Evolutionary conservation across 495 filamentous ascomycete species (phyloP), one percentile per base, ranked within the genome.

Genomic region (Neurospora terricola): DNA sequence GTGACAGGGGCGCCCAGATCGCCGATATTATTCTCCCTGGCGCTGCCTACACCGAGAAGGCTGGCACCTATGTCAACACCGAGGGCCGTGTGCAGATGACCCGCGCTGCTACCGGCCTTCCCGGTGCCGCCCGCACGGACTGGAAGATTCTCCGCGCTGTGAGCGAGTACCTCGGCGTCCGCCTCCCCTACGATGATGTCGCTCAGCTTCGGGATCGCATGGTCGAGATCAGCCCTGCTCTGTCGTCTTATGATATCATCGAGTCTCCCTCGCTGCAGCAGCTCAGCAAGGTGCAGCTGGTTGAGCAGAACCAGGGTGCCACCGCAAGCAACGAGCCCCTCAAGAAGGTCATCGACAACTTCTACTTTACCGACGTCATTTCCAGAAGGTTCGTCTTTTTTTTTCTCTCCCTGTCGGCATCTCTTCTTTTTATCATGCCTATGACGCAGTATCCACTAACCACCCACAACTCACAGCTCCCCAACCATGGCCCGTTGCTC

Each of bases 401-500:
- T 72, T 59, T 16, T 6, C 1, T 18, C 38, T 10, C 11, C 40
- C n/a, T 48, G 8, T 30, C 23, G 48, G 2, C 21, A 14, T n/a
- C 21, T 34, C 39, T 27, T 8, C 74, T 68, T 36, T 36, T 7
- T 7, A 36, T 36, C 6, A 37, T 0, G 4, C 4, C 36, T 37
- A 37, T 74, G 14, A 11, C 27, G 73, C 39, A 43, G 70, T 71
- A 9, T 48, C 2, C 40, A 4, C 27, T 71, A 11, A 10, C 5
- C 36, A 21, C 2, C 23, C 21, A 5, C 73, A 6, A 75, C 78
- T 48, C 39, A 72, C 76, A 96, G 93, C 83, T 97, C 93, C 69
- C 93, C 95, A 40, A 99, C 96, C 39, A 99, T 99, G 96, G 94
- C 96, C 37, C 89, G 96, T 77, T 97, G 94, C 84, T 94, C 93